Conservation (phyloP, 2,329 filamentous ascomycete species). For the Trichoderma semiorbis region DNA sequence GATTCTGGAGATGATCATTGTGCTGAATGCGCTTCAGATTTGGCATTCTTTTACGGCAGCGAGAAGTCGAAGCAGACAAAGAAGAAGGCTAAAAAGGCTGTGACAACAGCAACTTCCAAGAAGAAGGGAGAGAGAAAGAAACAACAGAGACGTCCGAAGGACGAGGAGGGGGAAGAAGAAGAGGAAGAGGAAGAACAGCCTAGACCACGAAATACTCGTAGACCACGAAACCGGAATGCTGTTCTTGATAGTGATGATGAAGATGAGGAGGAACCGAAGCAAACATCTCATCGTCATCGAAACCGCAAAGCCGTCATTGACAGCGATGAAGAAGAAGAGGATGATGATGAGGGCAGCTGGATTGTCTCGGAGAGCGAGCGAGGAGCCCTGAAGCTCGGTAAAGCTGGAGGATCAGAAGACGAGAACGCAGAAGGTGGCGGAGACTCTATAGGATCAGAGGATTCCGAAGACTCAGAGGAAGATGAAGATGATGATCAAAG, state of each 20-base stretch:
- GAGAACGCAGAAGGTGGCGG: slow-evolving; percentile 86
- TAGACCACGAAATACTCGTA: slow-evolving; percentile 27
- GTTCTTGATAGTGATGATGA: slow-evolving; percentile 66
- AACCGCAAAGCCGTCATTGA: slow-evolving; percentile 59
- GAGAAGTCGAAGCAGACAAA: slow-evolving; percentile 37
- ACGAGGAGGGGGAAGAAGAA: slow-evolving; percentile 23
- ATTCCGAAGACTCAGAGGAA: slow-evolving; percentile 55
- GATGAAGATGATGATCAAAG: slow-evolving; percentile 52
- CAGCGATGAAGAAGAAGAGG: slow-evolving; percentile 56
- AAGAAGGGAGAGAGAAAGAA: slow-evolving; percentile 26
- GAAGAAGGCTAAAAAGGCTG: slow-evolving; percentile 38
- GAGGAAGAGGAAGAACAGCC: slow-evolving; percentile 28
- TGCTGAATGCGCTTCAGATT: slow-evolving; percentile 68
- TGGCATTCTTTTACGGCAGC: slow-evolving; percentile 58
- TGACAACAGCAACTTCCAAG: slow-evolving; percentile 39
- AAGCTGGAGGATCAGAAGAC: slow-evolving; percentile 79
- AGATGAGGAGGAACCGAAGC: slow-evolving; percentile 33
- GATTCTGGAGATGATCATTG: slow-evolving; percentile 53
- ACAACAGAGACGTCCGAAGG: slow-evolving; percentile 39
- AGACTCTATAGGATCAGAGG: slow-evolving; percentile 70
- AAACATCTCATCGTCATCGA: slow-evolving; percentile 35
- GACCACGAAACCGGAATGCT: slow-evolving; percentile 50
- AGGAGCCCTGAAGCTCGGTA: slow-evolving; percentile 59
- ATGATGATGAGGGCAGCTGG: slow-evolving; percentile 69
- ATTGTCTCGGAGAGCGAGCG: slow-evolving; percentile 68